Evolutionary conservation across 345 rosid species (phyloP).

Genomic region (rapeseed (Brassica napus)): DNA sequence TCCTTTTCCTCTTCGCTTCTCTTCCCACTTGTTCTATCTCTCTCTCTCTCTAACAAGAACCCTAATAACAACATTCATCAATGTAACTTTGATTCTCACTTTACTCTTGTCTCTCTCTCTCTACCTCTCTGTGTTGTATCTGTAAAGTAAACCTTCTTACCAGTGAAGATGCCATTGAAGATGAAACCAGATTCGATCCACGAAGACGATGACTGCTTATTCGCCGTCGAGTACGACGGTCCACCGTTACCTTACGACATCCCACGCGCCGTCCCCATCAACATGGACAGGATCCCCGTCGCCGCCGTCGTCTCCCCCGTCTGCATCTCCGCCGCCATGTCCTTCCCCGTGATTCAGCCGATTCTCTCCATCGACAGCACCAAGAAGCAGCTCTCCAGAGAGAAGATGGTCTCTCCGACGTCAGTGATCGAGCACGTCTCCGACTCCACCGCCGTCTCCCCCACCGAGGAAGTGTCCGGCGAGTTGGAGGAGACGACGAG

Average conservation of each 20-base stretch:
- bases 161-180: constrained; percentile 41
- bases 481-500: constrained; percentile 3
- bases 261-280: constrained; percentile 90
- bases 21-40: constrained; percentile 14
- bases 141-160: too few relatives aligned
- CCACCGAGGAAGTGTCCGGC: constrained; percentile 43
- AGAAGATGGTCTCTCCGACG: constrained; percentile 49
- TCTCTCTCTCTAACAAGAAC: constrained; percentile 9
- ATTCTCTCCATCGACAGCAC: constrained; percentile 52
- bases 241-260: constrained; percentile 81
- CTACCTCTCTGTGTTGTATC: background rate
- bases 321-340: constrained; percentile 51
- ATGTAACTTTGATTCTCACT: constrained; percentile 1
- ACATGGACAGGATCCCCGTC: constrained; percentile 82
- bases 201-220: constrained; percentile 57
- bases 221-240: constrained; percentile 83
- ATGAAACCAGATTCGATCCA: constrained; percentile 33
- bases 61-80: constrained; percentile 23
- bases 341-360: constrained; percentile 86
- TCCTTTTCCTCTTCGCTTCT: background rate
- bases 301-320: constrained; percentile 89
- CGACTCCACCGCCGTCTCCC: constrained; percentile 64
- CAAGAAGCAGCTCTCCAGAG: constrained; percentile 50
- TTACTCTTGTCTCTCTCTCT: background rate
- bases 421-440: constrained; percentile 47